These are phyloP conservation scores for Lichtheimia corymbifera DNA, from an alignment of 371 early-diverging fungal species.

Conservation along the genomic window DNA sequence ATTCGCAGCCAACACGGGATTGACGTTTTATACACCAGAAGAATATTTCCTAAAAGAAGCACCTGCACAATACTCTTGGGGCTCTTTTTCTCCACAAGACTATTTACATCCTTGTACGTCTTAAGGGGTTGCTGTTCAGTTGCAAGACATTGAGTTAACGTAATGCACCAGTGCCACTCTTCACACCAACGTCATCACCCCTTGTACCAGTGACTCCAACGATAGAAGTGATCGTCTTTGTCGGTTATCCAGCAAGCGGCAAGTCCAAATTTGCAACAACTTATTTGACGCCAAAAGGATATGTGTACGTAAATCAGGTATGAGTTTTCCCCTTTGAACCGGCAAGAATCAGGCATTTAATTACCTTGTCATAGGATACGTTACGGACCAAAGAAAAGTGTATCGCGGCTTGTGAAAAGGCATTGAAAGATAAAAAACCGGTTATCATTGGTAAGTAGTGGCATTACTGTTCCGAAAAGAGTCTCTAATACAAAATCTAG, in stretches of 20 bases:
- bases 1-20: constrained; percentile 74
- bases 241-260: constrained; percentile 88
- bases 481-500: constrained; percentile 21
- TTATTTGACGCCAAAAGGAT: constrained; percentile 63
- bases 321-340: background rate
- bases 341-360: background rate
- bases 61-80: constrained; percentile 49
- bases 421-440: constrained; percentile 52
- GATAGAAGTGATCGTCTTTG: constrained; percentile 72
- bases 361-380: constrained; percentile 48
- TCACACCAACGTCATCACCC: constrained; percentile 30
- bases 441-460: constrained; percentile 60
- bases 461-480: background rate
- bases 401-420: constrained; percentile 51
- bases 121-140: constrained; percentile 3
- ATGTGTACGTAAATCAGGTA: constrained; percentile 82
- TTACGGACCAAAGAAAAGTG: constrained; percentile 78
- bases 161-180: constrained; percentile 18
- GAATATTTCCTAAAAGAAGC: constrained; percentile 66
- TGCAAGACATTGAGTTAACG: constrained; percentile 1
- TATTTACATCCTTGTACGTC: constrained; percentile 28
- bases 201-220: constrained; percentile 33
- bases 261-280: constrained; percentile 75
- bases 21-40: constrained; percentile 88
- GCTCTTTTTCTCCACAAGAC: constrained; percentile 59